Base-by-base conservation (phyloP, 345 rosid species). In the Cardamine resedifolia region DNA sequence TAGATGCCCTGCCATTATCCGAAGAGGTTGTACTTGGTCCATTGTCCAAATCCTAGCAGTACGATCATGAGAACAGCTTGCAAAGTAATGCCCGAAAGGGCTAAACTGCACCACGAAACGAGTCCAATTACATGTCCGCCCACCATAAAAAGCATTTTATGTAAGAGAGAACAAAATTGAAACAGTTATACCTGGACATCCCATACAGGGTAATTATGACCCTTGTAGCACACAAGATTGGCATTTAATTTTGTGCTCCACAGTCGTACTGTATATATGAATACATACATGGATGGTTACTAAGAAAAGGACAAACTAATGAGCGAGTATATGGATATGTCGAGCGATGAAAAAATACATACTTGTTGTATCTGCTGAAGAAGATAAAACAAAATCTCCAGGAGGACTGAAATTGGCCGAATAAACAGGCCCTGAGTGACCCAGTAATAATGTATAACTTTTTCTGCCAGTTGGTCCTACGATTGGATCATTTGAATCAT, bases 161-260 rank as follows among this genome's bases (percentile, higher is more conserved):
- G 53, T 20, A 63, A 71, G 36, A 44, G 20, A n/a, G 47, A 61
- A 47, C 5, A 19, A 70, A 39, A 6, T 18, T 28, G 27, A 70
- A 70, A 74, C 26, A 64, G 51, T 47, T 43, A 64, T 81, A 92
- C 99, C 96, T 95, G 91, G 68, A 82, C 99, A 79, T 92, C 99
- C 97, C 98, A 92, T n/a, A 95, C 98, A 66, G 98, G 97, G 79
- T 90, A 95, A 77, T 95, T 95, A 65, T 95, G 99, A 77, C 99
- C 98, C 84, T 92, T 92, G 87, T 92, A 95, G 82, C 98, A 90
- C 49, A 96, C 99, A 51, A 90, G 97, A 85, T 90, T 96, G 55
- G 98, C 94, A 81, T 96, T 92, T 72, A 90, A 81, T 79, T 92
- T 83, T 71, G 97, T 87, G 82, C 95, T 96, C 99, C 99, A 96